These are phyloP conservation scores for Tephrocybe sp. DNA, from an alignment of 768 basidiomycete genomes.

Conservation along the genomic window DNA sequence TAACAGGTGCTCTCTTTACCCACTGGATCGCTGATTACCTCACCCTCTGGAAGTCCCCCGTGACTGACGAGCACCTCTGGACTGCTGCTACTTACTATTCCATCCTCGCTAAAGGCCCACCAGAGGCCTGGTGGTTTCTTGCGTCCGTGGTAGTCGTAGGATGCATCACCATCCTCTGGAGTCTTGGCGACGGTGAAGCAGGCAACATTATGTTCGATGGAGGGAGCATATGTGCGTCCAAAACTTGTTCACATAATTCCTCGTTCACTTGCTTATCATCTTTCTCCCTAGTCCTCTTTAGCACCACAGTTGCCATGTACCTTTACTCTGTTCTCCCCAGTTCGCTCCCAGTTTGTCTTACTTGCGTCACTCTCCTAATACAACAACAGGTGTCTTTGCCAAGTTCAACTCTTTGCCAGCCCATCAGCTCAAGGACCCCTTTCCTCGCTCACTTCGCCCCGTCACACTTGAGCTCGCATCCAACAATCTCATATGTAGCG, in stretches of 20 bases:
- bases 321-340: constrained; percentile 76
- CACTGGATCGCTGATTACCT: constrained; percentile 94
- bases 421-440: constrained; percentile 50
- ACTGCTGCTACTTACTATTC: constrained; percentile 81
- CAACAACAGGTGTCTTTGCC: constrained; percentile 47
- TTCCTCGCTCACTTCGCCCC: constrained; percentile 59
- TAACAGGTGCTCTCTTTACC: constrained; percentile 72
- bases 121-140: constrained; percentile 54
- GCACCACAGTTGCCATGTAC: constrained; percentile 69
- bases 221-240: constrained; percentile 74
- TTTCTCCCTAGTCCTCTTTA: constrained; percentile 61
- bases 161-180: constrained; percentile 70
- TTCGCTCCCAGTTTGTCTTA: constrained; percentile 34
- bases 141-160: constrained; percentile 57
- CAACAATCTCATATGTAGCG: constrained; percentile 81
- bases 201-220: constrained; percentile 92
- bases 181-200: constrained; percentile 71
- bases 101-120: constrained; percentile 66
- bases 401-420: constrained; percentile 59
- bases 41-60: constrained; percentile 85
- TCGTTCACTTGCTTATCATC: constrained; percentile 1
- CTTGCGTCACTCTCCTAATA: not conserved
- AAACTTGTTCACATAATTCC: not conserved
- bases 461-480: constrained; percentile 79
- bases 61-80: constrained; percentile 83